A percentile compares a stretch with the other conserved stretches of the same genome.
These are phyloP conservation scores for Termitomyces sp. DNA, from an alignment of 768 basidiomycete species.

Conservation along the genomic window DNA sequence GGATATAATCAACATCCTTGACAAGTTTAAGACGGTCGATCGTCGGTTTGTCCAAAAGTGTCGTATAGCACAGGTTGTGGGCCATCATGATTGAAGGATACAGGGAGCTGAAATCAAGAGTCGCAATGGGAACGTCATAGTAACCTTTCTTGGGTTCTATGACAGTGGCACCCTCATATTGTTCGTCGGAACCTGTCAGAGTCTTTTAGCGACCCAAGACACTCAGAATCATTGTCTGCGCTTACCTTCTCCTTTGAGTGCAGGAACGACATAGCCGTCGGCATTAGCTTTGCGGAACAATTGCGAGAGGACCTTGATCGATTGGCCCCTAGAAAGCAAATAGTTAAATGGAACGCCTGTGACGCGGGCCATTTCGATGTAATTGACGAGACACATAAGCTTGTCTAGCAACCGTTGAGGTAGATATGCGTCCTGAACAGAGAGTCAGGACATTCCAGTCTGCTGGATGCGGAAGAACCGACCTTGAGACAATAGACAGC, in stretches of 20 bases:
- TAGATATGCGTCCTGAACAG: slow-evolving; percentile 87
- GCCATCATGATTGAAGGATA: slow-evolving; percentile 99
- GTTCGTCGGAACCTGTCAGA: slow-evolving; percentile 77
- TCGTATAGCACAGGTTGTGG: slow-evolving; percentile 98
- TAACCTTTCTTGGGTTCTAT: slow-evolving; percentile 97
- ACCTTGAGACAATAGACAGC: slow-evolving; percentile 99
- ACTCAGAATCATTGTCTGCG: background rate
- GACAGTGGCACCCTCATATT: slow-evolving; percentile 98
- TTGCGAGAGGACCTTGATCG: slow-evolving; percentile 97
- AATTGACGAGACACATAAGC: slow-evolving; percentile 98
- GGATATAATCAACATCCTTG: slow-evolving; percentile 87
- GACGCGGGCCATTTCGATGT: slow-evolving; percentile 98
- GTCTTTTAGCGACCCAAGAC: background rate
- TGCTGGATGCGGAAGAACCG: slow-evolving; percentile 1
- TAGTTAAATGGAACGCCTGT: slow-evolving; percentile 99
- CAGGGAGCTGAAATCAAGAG: slow-evolving; percentile 96
- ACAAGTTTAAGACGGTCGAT: slow-evolving; percentile 75
- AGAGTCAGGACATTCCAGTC: background rate
- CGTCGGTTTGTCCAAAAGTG: slow-evolving; percentile 77
- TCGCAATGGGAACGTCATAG: slow-evolving; percentile 95
- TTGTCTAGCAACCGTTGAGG: slow-evolving; percentile 96
- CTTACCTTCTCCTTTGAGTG: slow-evolving; percentile 80
- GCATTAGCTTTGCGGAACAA: slow-evolving; percentile 90
- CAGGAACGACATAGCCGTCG: slow-evolving; percentile 87
- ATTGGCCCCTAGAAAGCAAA: slow-evolving; percentile 90